Base-by-base conservation (phyloP, 1,284 basidiomycete species). In the Hypsizygus ulmarius region DNA sequence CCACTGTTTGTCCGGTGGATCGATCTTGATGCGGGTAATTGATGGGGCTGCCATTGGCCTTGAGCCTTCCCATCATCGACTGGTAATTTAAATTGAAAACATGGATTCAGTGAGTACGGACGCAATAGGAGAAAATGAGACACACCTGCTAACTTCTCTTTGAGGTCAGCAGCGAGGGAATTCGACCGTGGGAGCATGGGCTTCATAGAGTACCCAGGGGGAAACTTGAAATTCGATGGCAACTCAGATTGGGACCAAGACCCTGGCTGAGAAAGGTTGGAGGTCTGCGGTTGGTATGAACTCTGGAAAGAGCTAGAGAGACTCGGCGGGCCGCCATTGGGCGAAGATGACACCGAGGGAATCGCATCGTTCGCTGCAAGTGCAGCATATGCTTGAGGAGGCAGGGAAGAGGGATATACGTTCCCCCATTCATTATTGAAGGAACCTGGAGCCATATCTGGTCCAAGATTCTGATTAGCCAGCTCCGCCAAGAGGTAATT, bases 131-230 rank as follows among this genome's bases (percentile, higher is more conserved):
- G 39, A 35, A 52, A 50, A 42, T 58, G 55, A 54, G 49, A 57
- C 54, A 56, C 51, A 54, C 62, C 59, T 18, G 32, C 39, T 25
- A 40, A 14, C 48, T 59, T 59, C 40, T 47, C 45, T 49, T 62
- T 61, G 9, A 56, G 33, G 43, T 60, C 56, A 41, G 55, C 50
- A 27, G 62, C 55, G 9, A 54, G 50, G 32, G 59, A 55, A 52
- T 56, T 60, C 16, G 61, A 59, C 45, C 62, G 64, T 48, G 62
- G 59, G 52, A 61, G 50, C 38, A 55, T 15, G 6, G 47, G 50
- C 39, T 63, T 64, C n/a, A 53, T 47, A 7, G 58, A 42, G 46
- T 48, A 60, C n/a, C 53, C 46, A 12, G 59, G 43, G 21, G 52
- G 37, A 45, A 50, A 54, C 36, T 59, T 60, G 37, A 47, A 43